These are phyloP conservation scores for Sindora glabra DNA, from an alignment of 306 rosid genomes.

Conservation along the genomic window DNA sequence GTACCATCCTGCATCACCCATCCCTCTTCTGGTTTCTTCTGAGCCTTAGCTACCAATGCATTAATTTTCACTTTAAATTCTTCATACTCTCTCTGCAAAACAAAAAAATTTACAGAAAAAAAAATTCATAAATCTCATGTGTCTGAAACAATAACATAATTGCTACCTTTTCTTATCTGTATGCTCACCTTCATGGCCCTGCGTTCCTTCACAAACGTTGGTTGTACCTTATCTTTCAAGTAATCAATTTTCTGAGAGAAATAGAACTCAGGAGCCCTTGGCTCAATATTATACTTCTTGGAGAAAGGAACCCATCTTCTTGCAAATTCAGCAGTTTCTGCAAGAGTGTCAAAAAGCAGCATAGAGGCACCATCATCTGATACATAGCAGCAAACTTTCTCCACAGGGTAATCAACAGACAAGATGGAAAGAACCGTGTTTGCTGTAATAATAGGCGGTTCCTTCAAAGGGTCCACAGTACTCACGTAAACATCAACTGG, in stretches of 20 bases:
- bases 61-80: conserved; percentile 88
- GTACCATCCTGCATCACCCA: conserved; percentile 97
- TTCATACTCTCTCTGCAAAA: conserved; percentile 85
- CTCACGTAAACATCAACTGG: conserved; percentile 53
- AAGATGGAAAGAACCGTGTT: conserved; percentile 56
- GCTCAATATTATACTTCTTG: conserved; percentile 45
- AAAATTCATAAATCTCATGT: neutral
- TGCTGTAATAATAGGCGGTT: conserved; percentile 60
- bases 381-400: conserved; percentile 45
- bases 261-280: conserved; percentile 56
- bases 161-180: neutral
- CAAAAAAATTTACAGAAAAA: neutral
- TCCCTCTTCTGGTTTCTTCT: conserved; percentile 91
- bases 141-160: neutral
- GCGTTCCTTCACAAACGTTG: conserved; percentile 57
- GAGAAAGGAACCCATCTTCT: conserved; percentile 63
- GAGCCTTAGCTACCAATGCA: conserved; percentile 76
- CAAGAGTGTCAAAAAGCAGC: conserved; percentile 46
- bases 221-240: conserved; percentile 54
- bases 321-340: conserved; percentile 67
- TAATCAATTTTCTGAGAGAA: conserved; percentile 56
- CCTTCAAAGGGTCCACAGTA: conserved; percentile 59
- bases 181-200: conserved; percentile 55
- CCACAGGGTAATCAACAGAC: conserved; percentile 51
- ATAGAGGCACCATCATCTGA: conserved; percentile 68